phyloP scores from a whole-genome alignment of 1,284 basidiomycete species.

The Cerioporus squamosus region DNA sequence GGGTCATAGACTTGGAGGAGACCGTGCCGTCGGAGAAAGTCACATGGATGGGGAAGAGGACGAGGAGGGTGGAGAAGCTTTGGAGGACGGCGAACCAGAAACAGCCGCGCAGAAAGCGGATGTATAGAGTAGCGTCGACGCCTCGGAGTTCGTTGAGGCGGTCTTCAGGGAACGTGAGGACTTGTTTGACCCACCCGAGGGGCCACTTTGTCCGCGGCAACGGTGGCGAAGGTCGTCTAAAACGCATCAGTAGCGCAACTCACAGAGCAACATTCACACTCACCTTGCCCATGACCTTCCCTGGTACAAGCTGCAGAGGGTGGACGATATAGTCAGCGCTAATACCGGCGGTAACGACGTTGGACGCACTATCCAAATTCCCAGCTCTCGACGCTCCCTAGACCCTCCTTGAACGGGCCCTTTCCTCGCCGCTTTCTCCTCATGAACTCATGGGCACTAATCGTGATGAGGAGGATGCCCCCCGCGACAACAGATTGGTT shows the following conservation, averaged over 20 bases:
- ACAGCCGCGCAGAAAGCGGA: constrained; percentile 76
- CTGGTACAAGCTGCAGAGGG: constrained; percentile 55
- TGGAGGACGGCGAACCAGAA: constrained; percentile 75
- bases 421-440: constrained; percentile 63
- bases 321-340: constrained; percentile 7
- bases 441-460: constrained; percentile 73
- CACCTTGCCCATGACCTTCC: constrained; percentile 61
- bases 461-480: constrained; percentile 61
- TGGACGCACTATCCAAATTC: constrained; percentile 77
- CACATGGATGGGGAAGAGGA: constrained; percentile 84
- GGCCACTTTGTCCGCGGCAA: constrained; percentile 57
- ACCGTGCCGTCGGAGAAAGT: constrained; percentile 69
- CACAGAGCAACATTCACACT: constrained; percentile 16
- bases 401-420: constrained; percentile 39
- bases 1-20: constrained; percentile 77
- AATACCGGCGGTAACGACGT: not conserved
- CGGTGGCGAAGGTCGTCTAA: constrained; percentile 68
- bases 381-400: constrained; percentile 80
- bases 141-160: constrained; percentile 73
- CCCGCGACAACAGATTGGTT: constrained; percentile 76
- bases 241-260: not conserved
- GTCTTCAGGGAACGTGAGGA: constrained; percentile 63
- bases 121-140: constrained; percentile 84
- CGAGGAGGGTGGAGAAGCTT: constrained; percentile 41
- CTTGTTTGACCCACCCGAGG: constrained; percentile 74